Conservation (phyloP, 768 basidiomycete species). For the Termitomyces heimii region DNA sequence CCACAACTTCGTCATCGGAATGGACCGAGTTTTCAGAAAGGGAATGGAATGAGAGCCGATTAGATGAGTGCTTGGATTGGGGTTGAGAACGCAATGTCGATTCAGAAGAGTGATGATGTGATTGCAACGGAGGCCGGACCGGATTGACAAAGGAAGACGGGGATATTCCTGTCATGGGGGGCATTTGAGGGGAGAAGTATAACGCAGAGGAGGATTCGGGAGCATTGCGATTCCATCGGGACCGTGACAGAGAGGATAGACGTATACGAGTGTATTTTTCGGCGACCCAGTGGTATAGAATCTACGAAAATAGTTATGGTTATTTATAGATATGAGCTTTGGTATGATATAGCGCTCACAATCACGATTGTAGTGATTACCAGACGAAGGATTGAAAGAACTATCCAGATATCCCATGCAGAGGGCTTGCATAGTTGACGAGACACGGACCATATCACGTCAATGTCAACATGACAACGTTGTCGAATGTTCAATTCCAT, state of each 20-base stretch:
- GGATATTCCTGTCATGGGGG: constrained; percentile 12
- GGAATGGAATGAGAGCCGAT: constrained; percentile 7
- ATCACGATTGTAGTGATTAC: constrained; percentile 43
- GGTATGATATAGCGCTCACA: constrained; percentile 33
- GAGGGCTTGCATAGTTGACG: constrained; percentile 22
- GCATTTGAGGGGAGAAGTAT: constrained; percentile 12
- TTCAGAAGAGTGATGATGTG: constrained; percentile 14
- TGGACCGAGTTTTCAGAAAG: constrained; percentile 7
- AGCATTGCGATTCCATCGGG: constrained; percentile 8
- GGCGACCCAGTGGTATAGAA: constrained; percentile 21
- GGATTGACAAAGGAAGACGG: neutral
- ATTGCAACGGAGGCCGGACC: constrained; percentile 5
- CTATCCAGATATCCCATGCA: constrained; percentile 50
- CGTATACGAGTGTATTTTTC: constrained; percentile 20
- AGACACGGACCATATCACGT: constrained; percentile 56
- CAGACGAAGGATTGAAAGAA: constrained; percentile 46
- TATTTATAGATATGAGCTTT: neutral
- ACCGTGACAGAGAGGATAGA: constrained; percentile 16
- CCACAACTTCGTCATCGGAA: constrained; percentile 11
- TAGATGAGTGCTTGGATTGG: constrained; percentile 14
- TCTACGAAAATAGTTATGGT: constrained; percentile 15
- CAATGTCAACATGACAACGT: constrained; percentile 62
- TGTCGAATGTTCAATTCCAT: constrained; percentile 27
- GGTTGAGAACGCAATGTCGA: constrained; percentile 16
- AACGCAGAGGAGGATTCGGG: constrained; percentile 10